Percentiles rank a stretch among this genome's conserved stretches.
Evolutionary conservation across 2,329 filamentous ascomycete species (phyloP).

Genomic region (Colletotrichum scovillei): DNA sequence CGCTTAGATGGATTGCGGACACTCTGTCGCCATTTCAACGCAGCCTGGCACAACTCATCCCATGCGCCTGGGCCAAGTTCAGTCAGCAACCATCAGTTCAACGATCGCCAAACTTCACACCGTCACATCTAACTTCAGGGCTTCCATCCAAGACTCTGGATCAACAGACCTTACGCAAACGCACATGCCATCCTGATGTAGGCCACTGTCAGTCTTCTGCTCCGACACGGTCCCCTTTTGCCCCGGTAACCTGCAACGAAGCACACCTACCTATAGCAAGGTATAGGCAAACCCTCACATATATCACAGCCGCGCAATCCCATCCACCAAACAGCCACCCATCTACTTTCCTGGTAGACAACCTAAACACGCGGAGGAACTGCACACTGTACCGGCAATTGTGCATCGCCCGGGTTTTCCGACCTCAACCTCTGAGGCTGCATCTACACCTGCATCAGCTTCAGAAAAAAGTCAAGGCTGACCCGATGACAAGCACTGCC

Average conservation of each 20-base stretch:
- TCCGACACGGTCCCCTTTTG: too few relatives aligned
- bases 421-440: not conserved
- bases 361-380: too few relatives aligned
- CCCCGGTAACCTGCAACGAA: not conserved
- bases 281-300: too few relatives aligned
- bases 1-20: not conserved
- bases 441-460: not conserved
- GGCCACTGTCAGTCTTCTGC: not conserved
- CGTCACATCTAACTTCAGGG: not conserved
- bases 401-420: not conserved
- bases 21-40: not conserved
- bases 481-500: not conserved
- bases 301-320: not conserved
- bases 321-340: not conserved
- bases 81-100: not conserved
- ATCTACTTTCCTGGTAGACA: not conserved
- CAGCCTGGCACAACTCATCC: too few relatives aligned
- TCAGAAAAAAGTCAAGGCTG: not conserved
- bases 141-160: not conserved
- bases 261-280: too few relatives aligned
- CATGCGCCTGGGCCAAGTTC: too few relatives aligned
- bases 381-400: not conserved
- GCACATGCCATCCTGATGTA: too few relatives aligned
- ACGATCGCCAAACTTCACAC: not conserved
- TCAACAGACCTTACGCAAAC: not conserved